Base-by-base conservation (phyloP, 164 flowering plant species). In the Macadamia integrifolia region DNA sequence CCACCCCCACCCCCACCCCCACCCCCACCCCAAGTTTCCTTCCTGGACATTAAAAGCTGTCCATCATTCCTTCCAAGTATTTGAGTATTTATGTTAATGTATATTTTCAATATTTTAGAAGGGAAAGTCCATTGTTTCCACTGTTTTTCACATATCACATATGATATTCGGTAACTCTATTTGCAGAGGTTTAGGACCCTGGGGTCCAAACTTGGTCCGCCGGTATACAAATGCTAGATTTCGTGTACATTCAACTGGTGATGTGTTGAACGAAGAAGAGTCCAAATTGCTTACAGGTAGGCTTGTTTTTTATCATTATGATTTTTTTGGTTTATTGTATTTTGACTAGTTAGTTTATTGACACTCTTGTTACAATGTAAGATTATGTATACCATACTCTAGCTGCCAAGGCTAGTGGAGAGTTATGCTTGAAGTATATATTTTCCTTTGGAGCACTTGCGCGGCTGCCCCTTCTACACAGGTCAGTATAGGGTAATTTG, bases 401-500 rank as follows among this genome's bases (percentile, higher is more conserved):
- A 53, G 98, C 93, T 8, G 92, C 99, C 65, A 94, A 92, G 78
- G 91, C 90, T 31, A 94, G 98, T 84, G 99, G 98, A 73, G 97
- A 94, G 77, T 76, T 92, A 72, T 92, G 99, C 84, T 80, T 94
- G 66, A 92, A 90, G 76, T 86, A 94, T 70, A 89, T 94, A 56
- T 89, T 93, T 74, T 71, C 98, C 23, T 89, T 93, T 69, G 98
- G 98, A 71, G 98, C 98, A 74, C 88, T 87, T 84, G 87, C 97
- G 56, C 79, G 96, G 80, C 75, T 40, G 61, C 97, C 98, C 58
- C 94, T 93, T 67, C 65, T 91, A 32, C 83, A 82, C 66, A 84
- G 94, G 98, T 93, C 58, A 28, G 76, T 42, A 66, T 9, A 8
- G 5, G 23, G n/a, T 69, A 3, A 13, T 52, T 60, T 74, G 31